These are phyloP conservation scores for Diplodia corticola DNA, from an alignment of 2,329 filamentous ascomycete species.

Conservation along the genomic window DNA sequence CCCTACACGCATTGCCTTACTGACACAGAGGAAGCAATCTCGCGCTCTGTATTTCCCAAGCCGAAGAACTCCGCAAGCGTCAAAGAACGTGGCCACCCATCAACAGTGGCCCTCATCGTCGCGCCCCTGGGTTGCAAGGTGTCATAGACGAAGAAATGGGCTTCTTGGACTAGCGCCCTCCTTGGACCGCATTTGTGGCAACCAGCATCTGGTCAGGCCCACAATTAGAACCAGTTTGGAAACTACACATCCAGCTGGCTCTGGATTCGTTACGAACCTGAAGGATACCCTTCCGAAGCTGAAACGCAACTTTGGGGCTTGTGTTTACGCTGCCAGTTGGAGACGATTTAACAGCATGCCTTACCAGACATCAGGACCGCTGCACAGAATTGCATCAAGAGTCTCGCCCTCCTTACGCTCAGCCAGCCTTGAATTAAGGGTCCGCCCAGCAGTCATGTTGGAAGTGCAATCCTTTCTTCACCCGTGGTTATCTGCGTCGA, in stretches of 20 bases:
- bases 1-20: neutral
- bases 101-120: constrained; percentile 46
- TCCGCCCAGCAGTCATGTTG: neutral
- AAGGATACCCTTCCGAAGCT: neutral
- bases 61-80: constrained; percentile 48
- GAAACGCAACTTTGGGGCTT: neutral
- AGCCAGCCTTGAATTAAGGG: neutral
- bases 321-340: neutral
- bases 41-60: constrained; percentile 47
- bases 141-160: constrained; percentile 61
- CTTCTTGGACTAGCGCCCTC: constrained; percentile 49
- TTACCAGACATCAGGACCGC: neutral
- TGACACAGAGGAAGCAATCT: constrained; percentile 44
- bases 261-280: neutral
- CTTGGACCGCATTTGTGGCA: neutral
- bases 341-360: neutral
- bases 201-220: neutral
- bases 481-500: neutral
- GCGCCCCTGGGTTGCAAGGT: constrained; percentile 47
- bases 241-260: neutral
- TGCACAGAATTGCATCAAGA: neutral
- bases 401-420: neutral
- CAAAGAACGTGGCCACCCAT: constrained; percentile 53
- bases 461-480: neutral
- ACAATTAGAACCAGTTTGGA: neutral